Evolutionary conservation across 768 basidiomycete genomes (phyloP).

Genomic region (Lactifluus piperatus): DNA sequence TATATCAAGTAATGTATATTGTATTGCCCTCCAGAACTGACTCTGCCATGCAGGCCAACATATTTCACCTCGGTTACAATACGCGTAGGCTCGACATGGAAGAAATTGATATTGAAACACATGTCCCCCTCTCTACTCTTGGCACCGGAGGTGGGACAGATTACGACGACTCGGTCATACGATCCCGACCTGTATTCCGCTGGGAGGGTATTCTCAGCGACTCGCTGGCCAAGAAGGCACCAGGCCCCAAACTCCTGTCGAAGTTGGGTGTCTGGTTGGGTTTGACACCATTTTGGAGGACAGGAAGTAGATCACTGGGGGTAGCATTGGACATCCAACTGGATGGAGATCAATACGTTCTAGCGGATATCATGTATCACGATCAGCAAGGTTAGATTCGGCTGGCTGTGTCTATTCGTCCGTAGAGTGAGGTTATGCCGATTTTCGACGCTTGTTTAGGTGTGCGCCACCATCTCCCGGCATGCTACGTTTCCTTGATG

Average conservation of each 20-base stretch:
- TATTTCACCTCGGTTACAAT: slow-evolving; percentile 51
- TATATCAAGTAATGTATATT: slow-evolving; percentile 25
- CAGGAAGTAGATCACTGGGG: slow-evolving; percentile 42
- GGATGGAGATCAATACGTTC: slow-evolving; percentile 49
- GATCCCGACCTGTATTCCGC: slow-evolving; percentile 50
- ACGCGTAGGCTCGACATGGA: slow-evolving; percentile 51
- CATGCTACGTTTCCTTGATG: slow-evolving; percentile 10
- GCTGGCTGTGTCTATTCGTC: neutral
- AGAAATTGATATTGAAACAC: slow-evolving; percentile 48
- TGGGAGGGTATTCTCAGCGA: slow-evolving; percentile 66
- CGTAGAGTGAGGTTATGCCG: slow-evolving; percentile 1
- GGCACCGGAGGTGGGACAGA: slow-evolving; percentile 68
- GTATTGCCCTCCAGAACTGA: neutral
- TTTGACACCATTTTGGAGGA: slow-evolving; percentile 52
- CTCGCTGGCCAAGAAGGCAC: slow-evolving; percentile 30
- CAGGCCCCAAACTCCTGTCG: slow-evolving; percentile 23
- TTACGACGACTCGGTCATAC: slow-evolving; percentile 53
- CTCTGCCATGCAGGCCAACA: slow-evolving; percentile 38
- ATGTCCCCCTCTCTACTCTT: slow-evolving; percentile 41
- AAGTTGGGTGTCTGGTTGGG: slow-evolving; percentile 66
- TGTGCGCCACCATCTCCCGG: slow-evolving; percentile 6
- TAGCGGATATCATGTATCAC: slow-evolving; percentile 23
- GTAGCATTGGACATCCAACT: slow-evolving; percentile 52
- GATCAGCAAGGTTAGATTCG: neutral
- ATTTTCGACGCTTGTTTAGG: slow-evolving; percentile 21